phyloP scores from a whole-genome alignment of 148 eudicot species.

The Rhododendron griersonianum region DNA sequence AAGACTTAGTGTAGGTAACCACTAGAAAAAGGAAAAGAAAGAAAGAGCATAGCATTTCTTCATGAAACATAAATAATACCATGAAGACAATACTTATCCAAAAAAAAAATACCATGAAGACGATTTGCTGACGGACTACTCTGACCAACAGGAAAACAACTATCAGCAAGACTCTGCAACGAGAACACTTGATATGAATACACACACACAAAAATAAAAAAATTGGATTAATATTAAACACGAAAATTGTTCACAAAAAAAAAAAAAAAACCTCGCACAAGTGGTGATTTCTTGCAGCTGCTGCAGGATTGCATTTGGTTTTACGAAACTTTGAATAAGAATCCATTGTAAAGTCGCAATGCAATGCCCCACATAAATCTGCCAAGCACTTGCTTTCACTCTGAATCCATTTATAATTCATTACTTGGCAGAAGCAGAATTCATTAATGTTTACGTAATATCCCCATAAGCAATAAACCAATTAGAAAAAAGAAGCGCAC shows the following conservation, averaged over 20 bases:
- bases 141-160: slow-evolving; percentile 71
- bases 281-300: slow-evolving; percentile 70
- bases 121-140: slow-evolving; percentile 68
- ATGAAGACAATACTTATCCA: slow-evolving; percentile 50
- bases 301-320: slow-evolving; percentile 88
- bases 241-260: neutral
- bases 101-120: slow-evolving; percentile 65
- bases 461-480: neutral
- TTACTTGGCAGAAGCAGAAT: neutral
- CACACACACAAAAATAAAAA: neutral
- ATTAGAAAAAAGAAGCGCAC: neutral
- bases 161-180: slow-evolving; percentile 77
- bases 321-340: slow-evolving; percentile 38
- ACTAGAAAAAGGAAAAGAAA: neutral
- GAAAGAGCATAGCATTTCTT: neutral
- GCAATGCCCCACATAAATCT: slow-evolving; percentile 86
- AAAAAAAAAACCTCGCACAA: slow-evolving; percentile 71
- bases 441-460: neutral
- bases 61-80: slow-evolving; percentile 37
- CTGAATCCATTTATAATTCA: slow-evolving; percentile 27
- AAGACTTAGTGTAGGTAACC: slow-evolving; percentile 2
- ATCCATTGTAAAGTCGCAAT: slow-evolving; percentile 63
- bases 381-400: slow-evolving; percentile 83
- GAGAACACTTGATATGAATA: neutral
- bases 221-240: slow-evolving; percentile 1